Percentiles rank a stretch among this genome's conserved stretches.
Evolutionary conservation across 768 basidiomycete genomes (phyloP).

Genomic region (Suillus cothurnatus): DNA sequence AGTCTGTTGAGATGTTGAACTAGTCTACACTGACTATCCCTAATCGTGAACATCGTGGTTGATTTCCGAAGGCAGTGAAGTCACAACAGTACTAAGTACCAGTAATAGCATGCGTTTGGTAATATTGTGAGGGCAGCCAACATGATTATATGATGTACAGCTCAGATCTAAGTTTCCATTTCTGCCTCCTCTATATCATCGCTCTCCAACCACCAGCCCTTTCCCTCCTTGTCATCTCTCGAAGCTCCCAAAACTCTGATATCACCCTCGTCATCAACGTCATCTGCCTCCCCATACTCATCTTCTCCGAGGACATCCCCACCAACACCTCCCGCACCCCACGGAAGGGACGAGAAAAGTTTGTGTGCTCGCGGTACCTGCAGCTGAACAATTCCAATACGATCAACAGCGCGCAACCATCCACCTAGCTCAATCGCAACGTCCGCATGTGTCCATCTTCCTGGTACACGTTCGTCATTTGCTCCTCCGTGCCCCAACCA

Average conservation of each 20-base stretch:
- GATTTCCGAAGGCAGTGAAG: not conserved
- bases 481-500: constrained; percentile 52
- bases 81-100: not conserved
- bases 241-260: constrained; percentile 30
- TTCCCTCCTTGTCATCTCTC: constrained; percentile 32
- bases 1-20: not conserved
- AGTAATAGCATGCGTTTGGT: not conserved
- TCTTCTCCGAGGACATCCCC: constrained; percentile 30
- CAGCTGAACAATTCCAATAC: not conserved
- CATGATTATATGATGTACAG: not conserved
- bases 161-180: not conserved
- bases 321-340: constrained; percentile 34
- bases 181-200: constrained; percentile 58
- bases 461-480: constrained; percentile 19
- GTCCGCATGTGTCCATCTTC: constrained; percentile 54
- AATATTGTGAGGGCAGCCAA: not conserved
- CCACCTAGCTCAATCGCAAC: constrained; percentile 62
- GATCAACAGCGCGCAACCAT: constrained; percentile 53
- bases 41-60: not conserved
- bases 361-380: constrained; percentile 39
- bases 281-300: constrained; percentile 29
- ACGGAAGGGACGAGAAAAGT: constrained; percentile 56
- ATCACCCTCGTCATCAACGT: constrained; percentile 31
- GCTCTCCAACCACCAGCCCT: constrained; percentile 47
- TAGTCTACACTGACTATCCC: not conserved